phyloP scores from a whole-genome alignment of 2,329 filamentous ascomycete species.

The Cryphonectria nitschkei region DNA sequence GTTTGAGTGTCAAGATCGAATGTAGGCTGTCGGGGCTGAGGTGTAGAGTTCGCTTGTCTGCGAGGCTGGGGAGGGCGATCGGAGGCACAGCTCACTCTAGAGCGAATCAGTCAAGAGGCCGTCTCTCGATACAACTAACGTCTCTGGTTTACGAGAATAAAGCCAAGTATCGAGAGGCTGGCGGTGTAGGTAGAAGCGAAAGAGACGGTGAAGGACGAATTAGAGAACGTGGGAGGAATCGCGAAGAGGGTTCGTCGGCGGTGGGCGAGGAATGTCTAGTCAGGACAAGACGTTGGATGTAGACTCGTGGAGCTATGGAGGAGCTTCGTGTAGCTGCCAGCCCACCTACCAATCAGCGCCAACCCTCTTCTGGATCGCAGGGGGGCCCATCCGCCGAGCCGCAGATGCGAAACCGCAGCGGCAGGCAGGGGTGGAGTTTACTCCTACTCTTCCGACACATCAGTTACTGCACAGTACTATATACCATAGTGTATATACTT shows the following conservation, averaged over 20 bases:
- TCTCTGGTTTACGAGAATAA: background rate
- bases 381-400: background rate
- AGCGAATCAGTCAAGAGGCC: background rate
- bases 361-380: background rate
- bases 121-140: background rate
- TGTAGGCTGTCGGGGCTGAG: background rate
- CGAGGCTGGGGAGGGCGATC: background rate
- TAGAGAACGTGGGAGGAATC: conserved; percentile 1
- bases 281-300: conserved; percentile 6
- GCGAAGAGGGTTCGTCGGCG: background rate
- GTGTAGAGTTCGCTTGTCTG: background rate
- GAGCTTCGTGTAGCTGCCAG: conserved; percentile 9
- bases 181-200: background rate
- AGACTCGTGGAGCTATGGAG: conserved; percentile 9
- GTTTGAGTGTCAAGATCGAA: background rate
- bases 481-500: no score
- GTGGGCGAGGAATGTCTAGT: conserved; percentile 2
- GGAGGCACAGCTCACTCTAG: background rate
- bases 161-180: background rate
- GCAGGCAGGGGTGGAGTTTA: conserved; percentile 3
- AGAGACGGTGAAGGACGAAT: conserved; percentile 9
- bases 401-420: conserved; percentile 1
- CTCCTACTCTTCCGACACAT: background rate
- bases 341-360: conserved; percentile 3
- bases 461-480: no score